Percentiles rank a stretch among this genome's conserved stretches.
Conservation (phyloP, 1,139 yeast genomes). For the Candida frijolesensis region DNA sequence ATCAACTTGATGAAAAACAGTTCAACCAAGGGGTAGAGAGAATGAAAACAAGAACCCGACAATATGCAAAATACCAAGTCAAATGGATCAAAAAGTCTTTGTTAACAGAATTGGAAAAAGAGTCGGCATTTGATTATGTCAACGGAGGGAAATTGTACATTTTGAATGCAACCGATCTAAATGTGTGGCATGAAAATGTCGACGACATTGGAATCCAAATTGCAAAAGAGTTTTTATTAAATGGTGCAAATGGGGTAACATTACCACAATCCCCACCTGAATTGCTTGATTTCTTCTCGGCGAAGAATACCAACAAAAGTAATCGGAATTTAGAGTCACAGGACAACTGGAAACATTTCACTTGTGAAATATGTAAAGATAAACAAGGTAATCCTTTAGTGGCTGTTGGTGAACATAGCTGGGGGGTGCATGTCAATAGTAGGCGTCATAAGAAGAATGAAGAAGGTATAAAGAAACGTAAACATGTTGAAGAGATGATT, state of each 20-base stretch:
- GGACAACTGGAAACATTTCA: constrained; percentile 66
- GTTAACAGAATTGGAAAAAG: constrained; percentile 60
- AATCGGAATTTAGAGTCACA: constrained; percentile 40
- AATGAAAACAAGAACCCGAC: constrained; percentile 85
- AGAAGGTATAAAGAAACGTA: constrained; percentile 20
- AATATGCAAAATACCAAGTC: constrained; percentile 87
- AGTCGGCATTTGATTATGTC: constrained; percentile 46
- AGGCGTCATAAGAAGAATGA: constrained; percentile 53
- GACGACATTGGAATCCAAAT: constrained; percentile 55
- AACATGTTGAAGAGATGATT: constrained; percentile 16
- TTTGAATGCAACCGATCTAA: constrained; percentile 75
- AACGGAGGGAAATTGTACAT: constrained; percentile 68
- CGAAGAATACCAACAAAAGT: constrained; percentile 31
- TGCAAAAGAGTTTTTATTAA: constrained; percentile 36
- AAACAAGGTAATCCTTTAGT: constrained; percentile 56
- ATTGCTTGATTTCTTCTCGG: constrained; percentile 34
- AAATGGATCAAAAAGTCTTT: constrained; percentile 86
- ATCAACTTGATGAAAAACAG: constrained; percentile 16
- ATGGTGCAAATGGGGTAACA: constrained; percentile 23
- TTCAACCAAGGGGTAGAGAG: constrained; percentile 58
- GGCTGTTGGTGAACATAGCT: constrained; percentile 73
- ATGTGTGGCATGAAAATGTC: constrained; percentile 61
- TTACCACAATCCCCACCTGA: constrained; percentile 46
- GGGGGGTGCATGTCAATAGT: constrained; percentile 68
- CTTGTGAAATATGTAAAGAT: constrained; percentile 69